These are phyloP conservation scores for Coriolopsis trogii DNA, from an alignment of 1,284 basidiomycete species.

Conservation along the genomic window DNA sequence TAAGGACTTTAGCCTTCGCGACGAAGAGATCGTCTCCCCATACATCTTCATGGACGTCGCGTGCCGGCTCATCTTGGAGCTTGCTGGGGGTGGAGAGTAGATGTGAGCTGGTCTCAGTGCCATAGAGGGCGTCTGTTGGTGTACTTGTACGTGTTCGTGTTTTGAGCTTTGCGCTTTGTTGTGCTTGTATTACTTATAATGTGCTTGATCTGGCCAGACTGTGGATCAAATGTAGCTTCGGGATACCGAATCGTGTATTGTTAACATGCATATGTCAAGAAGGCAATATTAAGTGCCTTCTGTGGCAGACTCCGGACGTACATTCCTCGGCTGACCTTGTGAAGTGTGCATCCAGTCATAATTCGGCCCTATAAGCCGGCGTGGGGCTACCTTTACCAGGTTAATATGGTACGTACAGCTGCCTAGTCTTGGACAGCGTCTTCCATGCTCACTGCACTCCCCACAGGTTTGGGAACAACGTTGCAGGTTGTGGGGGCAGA, in stretches of 20 bases:
- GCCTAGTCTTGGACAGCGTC: background rate
- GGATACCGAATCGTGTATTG: slow-evolving; percentile 18
- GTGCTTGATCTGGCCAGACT: slow-evolving; percentile 13
- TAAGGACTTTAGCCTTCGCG: slow-evolving; percentile 52
- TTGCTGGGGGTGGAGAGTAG: slow-evolving; percentile 63
- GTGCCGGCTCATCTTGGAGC: slow-evolving; percentile 78
- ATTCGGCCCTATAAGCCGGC: background rate
- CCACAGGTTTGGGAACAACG: background rate
- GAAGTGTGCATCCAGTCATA: too few relatives aligned
- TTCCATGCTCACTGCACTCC: background rate
- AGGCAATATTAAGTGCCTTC: slow-evolving; percentile 12
- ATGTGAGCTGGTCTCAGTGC: background rate
- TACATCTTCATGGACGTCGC: slow-evolving; percentile 98
- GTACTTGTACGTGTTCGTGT: slow-evolving; percentile 23
- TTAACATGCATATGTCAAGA: slow-evolving; percentile 11
- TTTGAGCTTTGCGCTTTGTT: slow-evolving; percentile 24
- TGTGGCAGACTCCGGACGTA: slow-evolving; percentile 5
- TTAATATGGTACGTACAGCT: slow-evolving; percentile 3
- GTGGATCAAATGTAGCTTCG: slow-evolving; percentile 28
- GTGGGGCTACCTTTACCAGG: slow-evolving; percentile 9
- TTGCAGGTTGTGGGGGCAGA: slow-evolving; percentile 2
- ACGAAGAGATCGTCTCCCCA: slow-evolving; percentile 86
- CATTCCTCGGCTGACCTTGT: slow-evolving; percentile 6
- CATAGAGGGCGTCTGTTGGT: slow-evolving; percentile 7
- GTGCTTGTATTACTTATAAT: slow-evolving; percentile 28